Evolutionary conservation across 2,329 filamentous ascomycete genomes (phyloP), one percentile per base, ranked within the genome.

Genomic region (Pseudogymnoascus sp.): DNA sequence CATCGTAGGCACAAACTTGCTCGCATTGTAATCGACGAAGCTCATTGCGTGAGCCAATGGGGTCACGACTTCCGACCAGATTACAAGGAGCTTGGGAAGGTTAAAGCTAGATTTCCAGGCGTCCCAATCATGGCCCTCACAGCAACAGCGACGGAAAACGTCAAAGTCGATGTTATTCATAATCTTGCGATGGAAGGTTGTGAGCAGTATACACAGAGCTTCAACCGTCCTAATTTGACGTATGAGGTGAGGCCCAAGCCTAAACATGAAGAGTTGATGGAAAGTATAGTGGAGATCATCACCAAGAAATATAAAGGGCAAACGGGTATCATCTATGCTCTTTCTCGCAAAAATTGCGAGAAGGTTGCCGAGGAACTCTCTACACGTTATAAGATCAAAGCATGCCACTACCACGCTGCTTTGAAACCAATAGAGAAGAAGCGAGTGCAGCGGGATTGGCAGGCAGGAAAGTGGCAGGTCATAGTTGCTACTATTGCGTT

Each of bases 21-120:
- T 14, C 86, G 95, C 26, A 85, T 99, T 60, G 95, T 99, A 62
- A 96, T 99, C 67, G 95, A 99, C 69, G 96, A 99, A 77, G 95
- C 95, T n/a, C 95, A 99, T 74, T 99, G 95, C 75, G 93, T 99
- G 26, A 97, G 95, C 75, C 93, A 99, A 79, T 99, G 95, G 95
- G 95, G 95, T 0, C 95, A 99, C 70, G 95, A 99, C 74, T 99
- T 99, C 73, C 86, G 96, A 54, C 93, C 93, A 0, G 93, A 97
- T 73, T 99, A 99, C 78, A 96, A 96, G 75, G 83, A 84, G 31
- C 80, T 99, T 3, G 91, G 93, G 29, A 82, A 86, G 64, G 79
- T 97, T 47, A 84, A 93, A 60, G 75, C 78, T 42, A 84, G 83
- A 62, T 93, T 93, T 69, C 86, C 87, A 0, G 83, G 84, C 1